Percentiles rank a stretch among this genome's conserved stretches.
Evolutionary conservation across 192 early-diverging fungal genomes (phyloP).

Genomic region (Linnemannia exigua): DNA sequence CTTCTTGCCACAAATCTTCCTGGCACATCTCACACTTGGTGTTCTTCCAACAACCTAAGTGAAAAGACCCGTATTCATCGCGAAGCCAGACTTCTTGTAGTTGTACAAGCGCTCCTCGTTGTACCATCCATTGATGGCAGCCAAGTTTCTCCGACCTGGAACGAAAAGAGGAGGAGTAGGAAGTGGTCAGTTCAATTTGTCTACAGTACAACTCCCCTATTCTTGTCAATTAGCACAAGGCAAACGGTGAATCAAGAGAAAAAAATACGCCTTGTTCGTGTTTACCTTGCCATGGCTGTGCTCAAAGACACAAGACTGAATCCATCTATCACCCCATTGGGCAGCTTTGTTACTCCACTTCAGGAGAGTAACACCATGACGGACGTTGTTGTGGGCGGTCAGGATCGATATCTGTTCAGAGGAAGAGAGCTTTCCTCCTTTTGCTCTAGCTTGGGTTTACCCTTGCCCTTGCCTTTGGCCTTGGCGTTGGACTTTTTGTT

Average conservation of each 20-base stretch:
- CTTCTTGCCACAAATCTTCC: no score
- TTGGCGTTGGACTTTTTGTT: no score
- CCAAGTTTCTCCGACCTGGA: slow-evolving; percentile 60
- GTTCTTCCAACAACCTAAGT: slow-evolving; percentile 26
- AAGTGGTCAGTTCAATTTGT: neutral
- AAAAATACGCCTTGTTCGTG: no score
- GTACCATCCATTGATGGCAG: slow-evolving; percentile 54
- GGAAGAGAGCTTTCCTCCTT: no score
- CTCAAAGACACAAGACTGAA: slow-evolving; percentile 42
- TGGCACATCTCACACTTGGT: no score
- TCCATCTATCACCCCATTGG: slow-evolving; percentile 50
- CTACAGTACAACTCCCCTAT: no score
- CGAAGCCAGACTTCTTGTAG: slow-evolving; percentile 47
- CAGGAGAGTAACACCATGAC: slow-evolving; percentile 44
- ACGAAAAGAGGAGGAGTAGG: neutral
- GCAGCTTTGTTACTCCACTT: slow-evolving; percentile 40
- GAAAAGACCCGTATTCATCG: slow-evolving; percentile 22
- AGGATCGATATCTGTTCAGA: slow-evolving; percentile 19
- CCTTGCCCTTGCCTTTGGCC: no score
- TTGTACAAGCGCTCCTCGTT: slow-evolving; percentile 49
- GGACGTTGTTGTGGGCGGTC: slow-evolving; percentile 34
- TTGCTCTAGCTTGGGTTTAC: no score
- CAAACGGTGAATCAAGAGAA: neutral
- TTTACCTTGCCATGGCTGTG: slow-evolving; percentile 31
- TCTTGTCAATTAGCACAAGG: no score